Evolutionary conservation across 139 green algal species (phyloP).

Genomic region (Trebouxia sp.): DNA sequence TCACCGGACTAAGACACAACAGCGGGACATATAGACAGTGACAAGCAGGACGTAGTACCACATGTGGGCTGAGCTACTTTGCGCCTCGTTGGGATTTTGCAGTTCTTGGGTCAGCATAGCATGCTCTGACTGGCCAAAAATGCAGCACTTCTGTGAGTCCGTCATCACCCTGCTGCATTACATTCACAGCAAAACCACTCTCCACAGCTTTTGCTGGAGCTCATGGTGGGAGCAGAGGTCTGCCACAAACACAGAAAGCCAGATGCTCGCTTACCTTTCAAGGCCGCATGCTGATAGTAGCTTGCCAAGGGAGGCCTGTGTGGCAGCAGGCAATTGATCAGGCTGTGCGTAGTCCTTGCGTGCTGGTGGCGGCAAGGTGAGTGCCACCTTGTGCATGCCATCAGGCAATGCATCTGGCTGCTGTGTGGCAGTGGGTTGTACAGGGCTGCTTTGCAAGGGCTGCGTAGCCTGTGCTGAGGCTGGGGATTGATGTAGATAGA

Average conservation of each 20-base stretch:
- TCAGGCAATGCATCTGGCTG: neutral
- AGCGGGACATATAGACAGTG: no score
- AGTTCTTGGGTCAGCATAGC: no score
- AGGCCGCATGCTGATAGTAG: slow-evolving; percentile 54
- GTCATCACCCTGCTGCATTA: no score
- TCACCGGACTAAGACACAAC: no score
- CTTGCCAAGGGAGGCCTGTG: slow-evolving; percentile 44
- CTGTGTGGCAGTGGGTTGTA: neutral
- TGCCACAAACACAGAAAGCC: no score
- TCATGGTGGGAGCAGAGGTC: no score
- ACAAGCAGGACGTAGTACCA: no score
- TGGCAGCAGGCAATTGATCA: slow-evolving; percentile 16
- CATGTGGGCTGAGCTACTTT: no score
- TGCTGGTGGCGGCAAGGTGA: slow-evolving; percentile 40
- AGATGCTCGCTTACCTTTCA: neutral
- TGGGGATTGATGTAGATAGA: slow-evolving; percentile 38
- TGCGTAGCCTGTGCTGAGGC: neutral
- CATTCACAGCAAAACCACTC: neutral
- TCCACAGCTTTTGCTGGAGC: no score
- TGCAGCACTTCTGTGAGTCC: no score
- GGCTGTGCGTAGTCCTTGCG: slow-evolving; percentile 25
- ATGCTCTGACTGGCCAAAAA: no score
- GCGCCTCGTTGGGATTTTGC: no score
- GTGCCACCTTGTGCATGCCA: slow-evolving; percentile 26
- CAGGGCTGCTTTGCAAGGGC: neutral